Percentiles rank a stretch among this genome's conserved stretches.
These are phyloP conservation scores for Zygosaccharomyces rouxii DNA, from an alignment of 805 yeast genomes.

Conservation along the genomic window DNA sequence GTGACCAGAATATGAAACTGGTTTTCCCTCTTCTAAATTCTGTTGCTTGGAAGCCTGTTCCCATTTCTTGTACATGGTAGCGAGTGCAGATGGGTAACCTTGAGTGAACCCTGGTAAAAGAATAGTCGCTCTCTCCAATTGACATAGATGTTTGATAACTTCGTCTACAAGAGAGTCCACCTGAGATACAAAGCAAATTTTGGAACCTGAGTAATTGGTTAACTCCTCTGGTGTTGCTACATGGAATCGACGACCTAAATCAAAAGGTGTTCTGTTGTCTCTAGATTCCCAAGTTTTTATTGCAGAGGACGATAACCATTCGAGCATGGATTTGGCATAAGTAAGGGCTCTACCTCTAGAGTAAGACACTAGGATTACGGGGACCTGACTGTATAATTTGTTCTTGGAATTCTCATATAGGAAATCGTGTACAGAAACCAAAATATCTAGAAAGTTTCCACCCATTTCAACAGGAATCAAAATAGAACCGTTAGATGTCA, in stretches of 20 bases:
- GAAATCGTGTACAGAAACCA: conserved; percentile 67
- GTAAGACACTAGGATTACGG: conserved; percentile 70
- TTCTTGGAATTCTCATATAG: conserved; percentile 41
- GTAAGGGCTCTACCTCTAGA: conserved; percentile 73
- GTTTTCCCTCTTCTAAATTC: conserved; percentile 54
- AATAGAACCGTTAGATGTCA: conserved; percentile 54
- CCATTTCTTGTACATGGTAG: conserved; percentile 43
- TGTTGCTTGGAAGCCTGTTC: conserved; percentile 38
- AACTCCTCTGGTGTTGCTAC: conserved; percentile 55
- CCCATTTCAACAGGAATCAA: conserved; percentile 77
- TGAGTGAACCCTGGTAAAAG: conserved; percentile 54
- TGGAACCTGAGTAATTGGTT: conserved; percentile 56
- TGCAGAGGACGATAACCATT: conserved; percentile 93
- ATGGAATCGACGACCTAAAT: conserved; percentile 54
- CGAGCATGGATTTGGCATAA: conserved; percentile 84
- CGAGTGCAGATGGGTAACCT: conserved; percentile 10
- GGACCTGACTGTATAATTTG: conserved; percentile 42
- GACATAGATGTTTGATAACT: conserved; percentile 52
- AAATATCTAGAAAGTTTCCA: conserved; percentile 74
- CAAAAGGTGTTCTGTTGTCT: conserved; percentile 69
- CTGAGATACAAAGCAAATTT: conserved; percentile 72
- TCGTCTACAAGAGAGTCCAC: conserved; percentile 59
- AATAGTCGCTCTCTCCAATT: conserved; percentile 62
- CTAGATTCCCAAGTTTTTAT: conserved; percentile 77
- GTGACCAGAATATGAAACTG: conserved; percentile 49